A percentile compares a stretch with the other conserved stretches of the same genome.
These are phyloP conservation scores for Serendipita sp. DNA, from an alignment of 768 basidiomycete genomes.

Conservation along the genomic window DNA sequence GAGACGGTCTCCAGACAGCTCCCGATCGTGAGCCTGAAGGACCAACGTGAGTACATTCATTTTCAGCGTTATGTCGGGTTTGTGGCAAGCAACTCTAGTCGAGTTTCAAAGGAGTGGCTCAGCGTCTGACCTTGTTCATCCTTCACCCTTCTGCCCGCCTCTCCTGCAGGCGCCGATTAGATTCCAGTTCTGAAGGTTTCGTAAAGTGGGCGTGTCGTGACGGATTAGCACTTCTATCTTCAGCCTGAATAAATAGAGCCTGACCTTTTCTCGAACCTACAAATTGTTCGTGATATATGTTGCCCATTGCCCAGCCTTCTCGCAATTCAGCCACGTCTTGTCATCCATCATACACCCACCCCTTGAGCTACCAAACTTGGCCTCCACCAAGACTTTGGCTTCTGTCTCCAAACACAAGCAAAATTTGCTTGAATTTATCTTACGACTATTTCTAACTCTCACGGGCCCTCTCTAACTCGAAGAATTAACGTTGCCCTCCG, in stretches of 20 bases:
- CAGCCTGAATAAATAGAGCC: constrained; percentile 3
- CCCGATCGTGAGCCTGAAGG: constrained; percentile 19
- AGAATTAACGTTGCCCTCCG: neutral
- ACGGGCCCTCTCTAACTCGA: neutral
- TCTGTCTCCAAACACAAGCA: neutral
- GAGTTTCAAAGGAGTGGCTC: neutral
- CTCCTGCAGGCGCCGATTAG: neutral
- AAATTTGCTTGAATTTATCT: neutral
- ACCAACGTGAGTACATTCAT: constrained; percentile 29
- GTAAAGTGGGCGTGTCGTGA: constrained; percentile 40
- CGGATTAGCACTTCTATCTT: constrained; percentile 37
- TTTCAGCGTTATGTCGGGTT: neutral
- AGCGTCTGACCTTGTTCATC: neutral
- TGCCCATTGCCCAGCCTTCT: too few relatives aligned
- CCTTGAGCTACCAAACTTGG: neutral
- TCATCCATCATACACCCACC: neutral
- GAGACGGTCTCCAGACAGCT: constrained; percentile 34
- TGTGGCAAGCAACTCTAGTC: neutral
- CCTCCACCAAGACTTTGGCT: neutral
- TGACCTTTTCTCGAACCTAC: too few relatives aligned
- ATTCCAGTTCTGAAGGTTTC: constrained; percentile 20
- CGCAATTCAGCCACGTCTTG: neutral
- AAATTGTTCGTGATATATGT: too few relatives aligned
- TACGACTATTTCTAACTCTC: neutral
- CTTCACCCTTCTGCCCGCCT: neutral